A percentile compares a stretch with the other conserved stretches of the same genome.
phyloP scores from a whole-genome alignment of 805 yeast species.

The Diddensiella transvaalensis region DNA sequence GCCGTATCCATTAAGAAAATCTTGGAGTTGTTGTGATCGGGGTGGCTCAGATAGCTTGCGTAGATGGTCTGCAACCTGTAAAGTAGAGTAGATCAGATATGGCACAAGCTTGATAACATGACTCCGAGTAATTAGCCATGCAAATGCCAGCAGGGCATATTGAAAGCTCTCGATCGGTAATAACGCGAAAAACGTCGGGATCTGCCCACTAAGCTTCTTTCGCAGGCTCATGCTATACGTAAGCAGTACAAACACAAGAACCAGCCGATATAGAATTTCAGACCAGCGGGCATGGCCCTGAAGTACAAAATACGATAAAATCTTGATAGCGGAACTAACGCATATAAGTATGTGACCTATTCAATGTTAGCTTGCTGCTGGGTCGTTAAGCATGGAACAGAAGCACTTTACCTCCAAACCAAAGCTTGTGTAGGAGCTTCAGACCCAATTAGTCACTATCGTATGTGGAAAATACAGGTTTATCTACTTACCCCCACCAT shows the following conservation, averaged over 20 bases:
- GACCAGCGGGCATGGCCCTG: constrained; percentile 25
- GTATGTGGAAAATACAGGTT: too few species aligned
- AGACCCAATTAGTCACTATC: background rate
- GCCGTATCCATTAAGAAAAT: constrained; percentile 6
- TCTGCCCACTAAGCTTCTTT: constrained; percentile 51
- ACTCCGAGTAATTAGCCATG: constrained; percentile 56
- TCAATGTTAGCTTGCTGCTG: too few species aligned
- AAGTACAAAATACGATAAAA: constrained; percentile 23
- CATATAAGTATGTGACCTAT: constrained; percentile 17
- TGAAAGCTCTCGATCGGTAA: constrained; percentile 77
- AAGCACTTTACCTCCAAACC: constrained; percentile 2
- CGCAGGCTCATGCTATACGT: constrained; percentile 27
- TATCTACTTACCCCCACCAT: background rate
- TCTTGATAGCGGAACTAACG: constrained; percentile 14
- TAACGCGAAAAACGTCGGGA: constrained; percentile 61
- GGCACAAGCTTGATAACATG: constrained; percentile 64
- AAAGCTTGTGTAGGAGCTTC: background rate
- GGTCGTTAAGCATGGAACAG: too few species aligned
- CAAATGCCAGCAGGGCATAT: constrained; percentile 50
- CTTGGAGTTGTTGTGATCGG: constrained; percentile 8
- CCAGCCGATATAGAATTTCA: constrained; percentile 26
- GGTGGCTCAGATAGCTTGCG: constrained; percentile 11
- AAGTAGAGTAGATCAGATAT: constrained; percentile 64
- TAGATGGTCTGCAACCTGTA: constrained; percentile 68
- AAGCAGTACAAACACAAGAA: constrained; percentile 21